A percentile compares a stretch with the other conserved stretches of the same genome.
phyloP scores from a whole-genome alignment of 1,284 basidiomycete genomes.

The Mycena sp. region DNA sequence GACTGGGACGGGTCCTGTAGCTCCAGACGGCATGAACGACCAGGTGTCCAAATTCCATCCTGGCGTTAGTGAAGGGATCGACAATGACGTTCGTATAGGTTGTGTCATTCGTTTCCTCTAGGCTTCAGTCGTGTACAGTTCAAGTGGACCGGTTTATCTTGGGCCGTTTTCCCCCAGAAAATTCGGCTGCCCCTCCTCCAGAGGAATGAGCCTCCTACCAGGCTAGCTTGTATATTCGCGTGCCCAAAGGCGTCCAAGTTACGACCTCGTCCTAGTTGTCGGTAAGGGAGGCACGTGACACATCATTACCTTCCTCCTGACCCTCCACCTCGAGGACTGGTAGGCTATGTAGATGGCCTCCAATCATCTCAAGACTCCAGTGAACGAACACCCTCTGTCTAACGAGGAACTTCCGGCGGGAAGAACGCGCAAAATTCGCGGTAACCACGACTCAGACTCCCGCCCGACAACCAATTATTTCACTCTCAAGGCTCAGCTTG shows the following conservation, averaged over 20 bases:
- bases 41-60: slow-evolving; percentile 50
- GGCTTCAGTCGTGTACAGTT: too few relatives aligned
- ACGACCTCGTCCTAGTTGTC: too few relatives aligned
- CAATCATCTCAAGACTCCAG: slow-evolving; percentile 29
- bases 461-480: slow-evolving; percentile 58
- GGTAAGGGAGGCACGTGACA: too few relatives aligned
- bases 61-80: slow-evolving; percentile 44
- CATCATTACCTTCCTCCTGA: neutral
- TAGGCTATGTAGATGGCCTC: slow-evolving; percentile 31
- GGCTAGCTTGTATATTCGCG: too few relatives aligned
- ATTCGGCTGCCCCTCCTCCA: too few relatives aligned
- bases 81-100: neutral
- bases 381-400: slow-evolving; percentile 26
- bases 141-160: too few relatives aligned
- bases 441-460: slow-evolving; percentile 21
- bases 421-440: slow-evolving; percentile 26
- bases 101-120: too few relatives aligned
- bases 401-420: slow-evolving; percentile 19
- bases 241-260: too few relatives aligned
- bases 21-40: slow-evolving; percentile 40
- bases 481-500: slow-evolving; percentile 65
- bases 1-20: slow-evolving; percentile 37
- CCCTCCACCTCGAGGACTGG: slow-evolving; percentile 15
- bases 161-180: too few relatives aligned
- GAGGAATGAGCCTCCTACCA: too few relatives aligned